phyloP scores from a whole-genome alignment of 331 rosid genomes.

The Malus hybrid region DNA sequence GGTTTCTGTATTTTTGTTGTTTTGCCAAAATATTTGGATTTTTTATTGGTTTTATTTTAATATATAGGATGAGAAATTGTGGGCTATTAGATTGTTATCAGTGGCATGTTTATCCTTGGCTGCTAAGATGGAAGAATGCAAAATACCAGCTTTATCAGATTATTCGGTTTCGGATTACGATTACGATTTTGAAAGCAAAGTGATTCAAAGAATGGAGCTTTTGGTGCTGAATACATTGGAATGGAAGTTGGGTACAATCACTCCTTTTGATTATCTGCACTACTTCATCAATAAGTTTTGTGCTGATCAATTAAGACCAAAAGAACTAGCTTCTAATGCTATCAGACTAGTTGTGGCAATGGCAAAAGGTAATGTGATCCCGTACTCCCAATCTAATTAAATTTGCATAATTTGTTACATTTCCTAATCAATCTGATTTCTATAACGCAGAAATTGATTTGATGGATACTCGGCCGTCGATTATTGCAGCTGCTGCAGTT shows the following conservation, averaged over 20 bases:
- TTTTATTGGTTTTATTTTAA: neutral
- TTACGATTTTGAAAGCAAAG: slow-evolving; percentile 39
- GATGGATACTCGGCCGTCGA: slow-evolving; percentile 56
- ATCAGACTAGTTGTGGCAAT: slow-evolving; percentile 34
- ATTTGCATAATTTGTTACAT: neutral
- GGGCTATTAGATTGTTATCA: slow-evolving; percentile 62
- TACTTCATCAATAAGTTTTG: slow-evolving; percentile 49
- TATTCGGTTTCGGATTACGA: slow-evolving; percentile 35
- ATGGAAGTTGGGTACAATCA: slow-evolving; percentile 67
- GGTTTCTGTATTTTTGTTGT: neutral
- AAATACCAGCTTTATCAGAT: slow-evolving; percentile 42
- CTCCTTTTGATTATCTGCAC: slow-evolving; percentile 62
- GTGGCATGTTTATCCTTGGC: slow-evolving; percentile 69
- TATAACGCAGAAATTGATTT: slow-evolving; percentile 43
- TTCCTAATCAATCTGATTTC: slow-evolving; percentile 2
- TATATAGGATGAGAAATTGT: slow-evolving; percentile 51
- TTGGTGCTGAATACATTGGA: slow-evolving; percentile 53
- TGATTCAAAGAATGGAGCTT: slow-evolving; percentile 61
- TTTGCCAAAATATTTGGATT: neutral
- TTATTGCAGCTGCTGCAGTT: slow-evolving; percentile 73
- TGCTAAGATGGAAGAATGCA: slow-evolving; percentile 80
- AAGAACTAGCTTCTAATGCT: slow-evolving; percentile 42
- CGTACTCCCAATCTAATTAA: neutral
- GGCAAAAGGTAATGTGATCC: slow-evolving; percentile 39
- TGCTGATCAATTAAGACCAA: slow-evolving; percentile 24